phyloP scores from a whole-genome alignment of 192 early-diverging fungal species.

The Coemansia sp. region DNA sequence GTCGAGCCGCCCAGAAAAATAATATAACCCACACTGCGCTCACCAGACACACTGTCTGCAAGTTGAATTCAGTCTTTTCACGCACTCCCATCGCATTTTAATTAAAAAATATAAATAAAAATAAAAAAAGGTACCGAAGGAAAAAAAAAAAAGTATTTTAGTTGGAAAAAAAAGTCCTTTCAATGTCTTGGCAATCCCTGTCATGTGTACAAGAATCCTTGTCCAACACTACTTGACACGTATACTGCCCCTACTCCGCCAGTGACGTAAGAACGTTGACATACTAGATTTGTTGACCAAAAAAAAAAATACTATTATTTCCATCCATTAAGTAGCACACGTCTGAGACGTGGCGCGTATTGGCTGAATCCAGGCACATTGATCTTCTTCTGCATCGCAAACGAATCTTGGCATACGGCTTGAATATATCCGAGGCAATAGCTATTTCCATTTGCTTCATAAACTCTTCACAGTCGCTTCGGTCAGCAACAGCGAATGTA shows the following conservation, averaged over 20 bases:
- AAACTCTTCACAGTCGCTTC: too few species aligned
- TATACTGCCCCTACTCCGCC: too few species aligned
- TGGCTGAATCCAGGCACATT: not conserved
- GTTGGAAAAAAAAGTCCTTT: too few species aligned
- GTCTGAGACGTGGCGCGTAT: not conserved
- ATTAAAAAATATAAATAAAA: not conserved
- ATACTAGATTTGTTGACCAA: too few species aligned
- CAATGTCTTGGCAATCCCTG: not conserved
- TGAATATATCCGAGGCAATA: not conserved
- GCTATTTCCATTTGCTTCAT: not conserved
- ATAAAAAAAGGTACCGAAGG: not conserved
- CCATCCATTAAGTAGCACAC: not conserved
- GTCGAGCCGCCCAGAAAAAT: conserved; percentile 22
- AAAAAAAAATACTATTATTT: too few species aligned
- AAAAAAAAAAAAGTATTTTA: not conserved
- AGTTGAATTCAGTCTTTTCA: conserved; percentile 41
- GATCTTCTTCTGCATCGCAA: not conserved
- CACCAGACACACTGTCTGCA: conserved; percentile 30
- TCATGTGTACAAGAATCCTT: not conserved
- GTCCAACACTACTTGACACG: too few species aligned
- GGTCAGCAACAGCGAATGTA: too few species aligned
- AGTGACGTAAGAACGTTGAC: too few species aligned
- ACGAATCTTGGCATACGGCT: not conserved
- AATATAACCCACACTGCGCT: conserved; percentile 18
- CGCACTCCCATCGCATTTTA: conserved; percentile 37